Base-by-base conservation (phyloP, 2,329 filamentous ascomycete species). In the Aspergillus sp. region DNA sequence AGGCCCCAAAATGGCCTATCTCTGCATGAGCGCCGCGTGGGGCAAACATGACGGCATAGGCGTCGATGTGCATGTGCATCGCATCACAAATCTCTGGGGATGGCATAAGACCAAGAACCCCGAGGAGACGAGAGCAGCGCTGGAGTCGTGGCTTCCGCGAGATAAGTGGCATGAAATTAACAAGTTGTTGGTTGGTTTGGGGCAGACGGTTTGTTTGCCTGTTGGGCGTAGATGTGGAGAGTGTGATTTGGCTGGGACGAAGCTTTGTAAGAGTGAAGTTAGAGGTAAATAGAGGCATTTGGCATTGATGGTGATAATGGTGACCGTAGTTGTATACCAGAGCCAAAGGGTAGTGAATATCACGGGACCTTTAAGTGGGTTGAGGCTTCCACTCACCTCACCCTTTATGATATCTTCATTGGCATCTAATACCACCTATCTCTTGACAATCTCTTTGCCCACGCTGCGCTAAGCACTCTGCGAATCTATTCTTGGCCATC, bases 111-210 rank as follows among this genome's bases (percentile, higher is more conserved):
- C 86, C 2, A 84, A 82, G 59, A 85, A 75, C 10, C 90, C 90
- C 0, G 90, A 96, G 72, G 86, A 88, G 64, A 95, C 90, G 25
- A 77, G 90, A 39, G 71, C 76, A 46, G 81, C 82, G 30, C 74
- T 96, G 49, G 81, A 96, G 72, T 76, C 76, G 13, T 96, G 90
- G 90, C 73, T 96, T 58, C 90, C 90, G 2, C 79, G 70, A 50
- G 88, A 95, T 44, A 83, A 81, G 60, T 96, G 90, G 90, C 86
- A 88, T 67, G 88, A 95, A 69, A 94, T 96, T 66, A 96, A 96
- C 68, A 83, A 85, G 71, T 70, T 95, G 66, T 77, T 96, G 35
- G 90, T 96, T 27, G 90, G 90, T 0, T 76, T 95, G 52, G 90
- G 90, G 0, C 90, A 96, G 76, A 88, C 83, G 1, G 82, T 93